Conservation (phyloP, 768 basidiomycete species). For the Boletellus emodensis region DNA sequence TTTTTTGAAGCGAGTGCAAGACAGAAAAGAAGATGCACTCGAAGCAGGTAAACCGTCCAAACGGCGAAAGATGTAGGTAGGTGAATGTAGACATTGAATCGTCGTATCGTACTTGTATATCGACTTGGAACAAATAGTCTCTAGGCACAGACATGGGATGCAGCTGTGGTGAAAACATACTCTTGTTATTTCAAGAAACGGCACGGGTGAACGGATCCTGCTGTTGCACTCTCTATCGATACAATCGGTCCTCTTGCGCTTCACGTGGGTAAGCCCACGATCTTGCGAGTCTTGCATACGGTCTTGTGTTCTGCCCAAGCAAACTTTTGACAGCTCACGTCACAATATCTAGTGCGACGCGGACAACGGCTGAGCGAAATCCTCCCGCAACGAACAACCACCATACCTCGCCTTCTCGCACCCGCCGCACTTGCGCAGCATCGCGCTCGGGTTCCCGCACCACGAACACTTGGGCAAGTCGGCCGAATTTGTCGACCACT, state of each 20-base stretch:
- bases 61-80: constrained; percentile 33
- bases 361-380: neutral
- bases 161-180: neutral
- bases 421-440: constrained; percentile 45
- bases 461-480: constrained; percentile 59
- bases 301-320: constrained; percentile 39
- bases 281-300: constrained; percentile 9
- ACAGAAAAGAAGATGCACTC: constrained; percentile 60
- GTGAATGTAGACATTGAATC: neutral
- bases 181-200: neutral
- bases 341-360: constrained; percentile 39
- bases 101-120: constrained; percentile 9
- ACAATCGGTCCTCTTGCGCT: neutral
- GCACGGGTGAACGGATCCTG: constrained; percentile 1
- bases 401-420: constrained; percentile 38
- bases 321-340: constrained; percentile 35
- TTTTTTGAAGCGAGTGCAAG: constrained; percentile 73
- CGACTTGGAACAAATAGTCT: neutral
- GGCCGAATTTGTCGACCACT: constrained; percentile 46
- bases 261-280: neutral
- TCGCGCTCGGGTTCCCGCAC: constrained; percentile 57
- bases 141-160: neutral
- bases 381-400: neutral
- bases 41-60: constrained; percentile 56
- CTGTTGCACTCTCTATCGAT: neutral